Evolutionary conservation across 805 yeast genomes (phyloP).

Genomic region (Wickerhamiella spandovensis): DNA sequence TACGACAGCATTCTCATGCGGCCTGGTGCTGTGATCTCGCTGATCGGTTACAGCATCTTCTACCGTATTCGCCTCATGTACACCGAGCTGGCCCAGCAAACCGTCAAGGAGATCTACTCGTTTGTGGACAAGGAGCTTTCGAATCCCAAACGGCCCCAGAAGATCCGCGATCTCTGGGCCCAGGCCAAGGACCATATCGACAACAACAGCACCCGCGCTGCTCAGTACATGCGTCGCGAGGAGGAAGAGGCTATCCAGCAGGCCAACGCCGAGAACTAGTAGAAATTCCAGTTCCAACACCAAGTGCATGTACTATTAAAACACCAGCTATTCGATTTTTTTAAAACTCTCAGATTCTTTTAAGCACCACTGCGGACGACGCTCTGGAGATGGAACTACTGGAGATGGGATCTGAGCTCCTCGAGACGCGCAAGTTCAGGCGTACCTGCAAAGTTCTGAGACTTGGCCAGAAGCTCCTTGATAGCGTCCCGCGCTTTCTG

Average conservation of each 20-base stretch:
- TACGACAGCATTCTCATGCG: conserved; percentile 42
- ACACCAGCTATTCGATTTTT: too few species aligned
- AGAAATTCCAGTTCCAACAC: neutral
- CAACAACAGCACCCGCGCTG: conserved; percentile 7
- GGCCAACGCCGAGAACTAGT: conserved; percentile 5
- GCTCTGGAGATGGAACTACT: too few species aligned
- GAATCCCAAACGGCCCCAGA: conserved; percentile 36
- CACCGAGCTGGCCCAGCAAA: conserved; percentile 50
- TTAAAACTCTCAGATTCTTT: too few species aligned
- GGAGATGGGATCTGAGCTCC: neutral
- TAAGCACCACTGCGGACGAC: too few species aligned
- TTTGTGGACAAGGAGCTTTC: conserved; percentile 40
- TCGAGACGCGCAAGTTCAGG: conserved; percentile 3
- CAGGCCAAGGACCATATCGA: conserved; percentile 26
- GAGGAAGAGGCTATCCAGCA: conserved; percentile 14
- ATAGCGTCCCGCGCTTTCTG: conserved; percentile 64
- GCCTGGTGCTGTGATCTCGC: conserved; percentile 44
- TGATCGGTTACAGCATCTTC: conserved; percentile 40
- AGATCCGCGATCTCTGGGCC: conserved; percentile 36
- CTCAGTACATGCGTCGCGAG: conserved; percentile 5
- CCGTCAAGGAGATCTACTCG: conserved; percentile 49
- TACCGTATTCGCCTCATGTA: conserved; percentile 62
- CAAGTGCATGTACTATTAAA: too few species aligned
- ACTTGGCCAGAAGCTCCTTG: conserved; percentile 65
- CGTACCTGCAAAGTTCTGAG: conserved; percentile 28